Evolutionary conservation across 345 rosid genomes (phyloP), one percentile per base, ranked within the genome.

Genomic region (Hibiscus tridactylites): DNA sequence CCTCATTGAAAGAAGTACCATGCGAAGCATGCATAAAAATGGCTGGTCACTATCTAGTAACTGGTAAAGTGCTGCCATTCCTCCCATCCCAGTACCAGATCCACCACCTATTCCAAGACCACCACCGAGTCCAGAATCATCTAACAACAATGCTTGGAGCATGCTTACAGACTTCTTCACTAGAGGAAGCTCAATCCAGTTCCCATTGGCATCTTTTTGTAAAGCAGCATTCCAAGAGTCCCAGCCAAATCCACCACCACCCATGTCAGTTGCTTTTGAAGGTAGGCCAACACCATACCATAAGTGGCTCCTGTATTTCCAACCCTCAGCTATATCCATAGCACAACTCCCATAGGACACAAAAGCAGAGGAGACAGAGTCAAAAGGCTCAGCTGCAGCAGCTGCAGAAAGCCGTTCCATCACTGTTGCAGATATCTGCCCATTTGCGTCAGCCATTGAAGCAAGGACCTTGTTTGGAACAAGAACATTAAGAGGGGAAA

Each of bases 41-140:
- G 99, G 99, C 78, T 96, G 99, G 78, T 96, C 99, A 75, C 99
- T 96, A 79, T 96, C 99, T 77, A 96, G 78, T 61, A 92, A 81
- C 78, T 96, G 99, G 84, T 92, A 96, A 62, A 96, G 91, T 56
- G 96, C 90, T 39, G 97, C 80, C 99, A 96, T 92, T 73, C 98
- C 99, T 81, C 99, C 99, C 99, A 96, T 96, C 72, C 99, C 99
- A 77, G 99, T 96, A 79, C 99, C 99, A 35, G 99, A 96, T 79
- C 98, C 99, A 73, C 97, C 97, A 68, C 99, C 98, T 63, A 96
- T 96, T 71, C 98, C 99, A 77, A 96, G 98, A 77, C 99, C 99
- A 74, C 99, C 98, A 74, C 99, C 99, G 71, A 96, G 94, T 75
- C 99, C 97, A 71, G 97, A 89, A 76, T 96, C 97, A 73, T 96